Percentiles rank a stretch among this genome's conserved stretches.
Conservation (phyloP, 176 grass and related monocot species). For the Oryza longistaminata region DNA sequence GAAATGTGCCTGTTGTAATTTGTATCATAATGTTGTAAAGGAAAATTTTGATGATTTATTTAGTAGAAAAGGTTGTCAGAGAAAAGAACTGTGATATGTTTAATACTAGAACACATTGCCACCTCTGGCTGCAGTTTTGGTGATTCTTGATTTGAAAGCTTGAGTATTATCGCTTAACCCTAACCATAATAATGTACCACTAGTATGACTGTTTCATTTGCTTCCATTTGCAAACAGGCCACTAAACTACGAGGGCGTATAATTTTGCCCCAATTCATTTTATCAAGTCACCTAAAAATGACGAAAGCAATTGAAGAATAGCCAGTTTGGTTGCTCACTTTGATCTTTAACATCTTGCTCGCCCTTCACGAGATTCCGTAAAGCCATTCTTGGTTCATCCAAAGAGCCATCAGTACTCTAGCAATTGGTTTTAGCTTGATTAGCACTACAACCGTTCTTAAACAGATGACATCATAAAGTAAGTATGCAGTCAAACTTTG, state of each 20-base stretch:
- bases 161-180: too few species aligned
- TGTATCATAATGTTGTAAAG: constrained; percentile 51
- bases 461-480: not conserved
- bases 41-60: constrained; percentile 2
- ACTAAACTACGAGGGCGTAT: not conserved
- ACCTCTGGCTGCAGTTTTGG: not conserved
- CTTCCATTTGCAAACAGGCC: not conserved
- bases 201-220: not conserved
- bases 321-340: not conserved
- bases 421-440: not conserved
- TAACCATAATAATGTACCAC: too few species aligned
- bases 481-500: not conserved
- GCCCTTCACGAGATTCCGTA: not conserved
- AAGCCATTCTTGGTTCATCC: not conserved
- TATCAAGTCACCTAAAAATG: not conserved
- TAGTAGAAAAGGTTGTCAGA: constrained; percentile 6
- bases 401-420: not conserved
- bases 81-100: not conserved
- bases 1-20: constrained; percentile 43
- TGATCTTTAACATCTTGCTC: not conserved
- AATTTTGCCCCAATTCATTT: not conserved
- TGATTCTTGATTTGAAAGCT: too few species aligned
- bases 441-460: not conserved
- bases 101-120: not conserved
- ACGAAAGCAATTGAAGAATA: not conserved